Conservation (phyloP, 228 moss, liverwort and hornwort species). For the Sphagnum magellanicum region DNA sequence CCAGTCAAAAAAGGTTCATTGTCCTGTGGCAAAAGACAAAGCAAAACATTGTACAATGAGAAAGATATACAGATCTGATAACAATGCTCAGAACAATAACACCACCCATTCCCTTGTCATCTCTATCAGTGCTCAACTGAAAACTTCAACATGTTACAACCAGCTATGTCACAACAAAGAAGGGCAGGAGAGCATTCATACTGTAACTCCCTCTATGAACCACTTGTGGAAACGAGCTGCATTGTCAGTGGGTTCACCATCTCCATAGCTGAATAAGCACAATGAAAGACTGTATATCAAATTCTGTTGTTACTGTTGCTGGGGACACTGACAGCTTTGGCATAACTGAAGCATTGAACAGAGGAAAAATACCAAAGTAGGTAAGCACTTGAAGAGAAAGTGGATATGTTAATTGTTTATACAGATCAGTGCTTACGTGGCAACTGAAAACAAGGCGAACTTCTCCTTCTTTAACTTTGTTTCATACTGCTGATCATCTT, state of each 20-base stretch:
- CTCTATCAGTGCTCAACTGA: no score
- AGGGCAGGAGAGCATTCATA: not conserved
- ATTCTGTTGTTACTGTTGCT: no score
- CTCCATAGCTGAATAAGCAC: constrained; percentile 48
- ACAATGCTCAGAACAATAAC: no score
- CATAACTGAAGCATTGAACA: no score
- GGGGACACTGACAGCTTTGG: no score
- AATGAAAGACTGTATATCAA: no score
- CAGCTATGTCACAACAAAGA: no score
- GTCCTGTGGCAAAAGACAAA: constrained; percentile 11
- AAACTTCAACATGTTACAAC: no score
- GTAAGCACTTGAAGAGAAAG: no score
- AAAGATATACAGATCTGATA: not conserved
- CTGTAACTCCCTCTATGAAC: constrained; percentile 59
- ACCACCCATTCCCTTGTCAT: no score
- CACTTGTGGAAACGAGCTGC: constrained; percentile 93
- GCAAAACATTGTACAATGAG: not conserved
- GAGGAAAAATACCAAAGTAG: no score
- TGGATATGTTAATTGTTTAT: no score
- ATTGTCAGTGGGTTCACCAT: constrained; percentile 96
- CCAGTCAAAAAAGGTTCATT: constrained; percentile 30
- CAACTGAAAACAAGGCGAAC: constrained; percentile 62
- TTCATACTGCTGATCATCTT: constrained; percentile 56
- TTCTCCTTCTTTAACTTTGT: constrained; percentile 63
- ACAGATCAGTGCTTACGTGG: constrained; percentile 34